Conservation (phyloP, 805 yeast species). For the Komagataella ulmi region DNA sequence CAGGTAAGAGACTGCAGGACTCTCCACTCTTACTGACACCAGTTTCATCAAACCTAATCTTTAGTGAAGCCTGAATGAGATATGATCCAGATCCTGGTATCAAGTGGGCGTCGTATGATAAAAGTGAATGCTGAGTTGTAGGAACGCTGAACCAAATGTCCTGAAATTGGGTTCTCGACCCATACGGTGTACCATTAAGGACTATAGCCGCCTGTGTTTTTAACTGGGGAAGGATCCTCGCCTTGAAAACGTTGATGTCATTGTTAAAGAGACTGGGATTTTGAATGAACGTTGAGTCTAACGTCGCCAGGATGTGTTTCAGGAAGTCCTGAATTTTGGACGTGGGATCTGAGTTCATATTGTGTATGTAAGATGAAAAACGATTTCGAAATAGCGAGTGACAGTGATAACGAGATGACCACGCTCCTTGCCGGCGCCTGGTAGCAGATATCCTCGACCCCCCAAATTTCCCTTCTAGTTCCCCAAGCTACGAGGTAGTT, state of each 20-base stretch:
- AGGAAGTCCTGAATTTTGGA: slow-evolving; percentile 5
- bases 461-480: background rate
- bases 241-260: slow-evolving; percentile 6
- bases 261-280: slow-evolving; percentile 3
- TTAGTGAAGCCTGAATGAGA: slow-evolving; percentile 33
- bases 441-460: background rate
- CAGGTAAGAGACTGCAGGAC: slow-evolving; percentile 32
- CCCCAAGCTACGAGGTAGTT: background rate
- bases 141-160: slow-evolving; percentile 47
- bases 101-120: slow-evolving; percentile 53
- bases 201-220: slow-evolving; percentile 39
- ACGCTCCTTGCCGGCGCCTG: background rate
- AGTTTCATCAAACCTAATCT: slow-evolving; percentile 65
- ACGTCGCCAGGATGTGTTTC: slow-evolving; percentile 3
- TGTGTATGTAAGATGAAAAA: background rate
- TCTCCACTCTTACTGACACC: slow-evolving; percentile 59
- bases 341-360: background rate
- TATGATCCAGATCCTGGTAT: slow-evolving; percentile 44
- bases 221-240: slow-evolving; percentile 28
- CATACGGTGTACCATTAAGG: slow-evolving; percentile 45
- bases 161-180: slow-evolving; percentile 37
- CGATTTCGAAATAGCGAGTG: background rate
- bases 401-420: background rate
- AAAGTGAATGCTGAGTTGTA: slow-evolving; percentile 44
- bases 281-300: slow-evolving; percentile 3